Percentiles rank a stretch among this genome's conserved stretches.
Conservation (phyloP, 176 grass and related monocot species). For the Rhynchospora pubera region DNA sequence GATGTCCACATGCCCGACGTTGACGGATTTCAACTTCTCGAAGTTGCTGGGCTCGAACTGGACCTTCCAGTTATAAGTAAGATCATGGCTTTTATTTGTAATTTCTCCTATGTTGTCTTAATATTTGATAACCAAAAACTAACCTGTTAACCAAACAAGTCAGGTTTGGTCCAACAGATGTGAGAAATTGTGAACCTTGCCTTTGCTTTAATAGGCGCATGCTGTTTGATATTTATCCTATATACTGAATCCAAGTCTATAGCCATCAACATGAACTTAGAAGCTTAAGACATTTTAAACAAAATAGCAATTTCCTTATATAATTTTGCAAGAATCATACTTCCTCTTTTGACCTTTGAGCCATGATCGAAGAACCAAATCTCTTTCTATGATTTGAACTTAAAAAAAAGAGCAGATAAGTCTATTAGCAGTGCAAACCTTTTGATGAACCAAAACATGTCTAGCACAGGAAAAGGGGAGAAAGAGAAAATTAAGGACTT, state of each 20-base stretch:
- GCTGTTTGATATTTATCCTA: neutral
- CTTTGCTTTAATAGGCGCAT: conserved; percentile 8
- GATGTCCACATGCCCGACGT: conserved; percentile 62
- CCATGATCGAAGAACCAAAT: neutral
- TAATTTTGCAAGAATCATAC: neutral
- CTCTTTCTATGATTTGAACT: neutral
- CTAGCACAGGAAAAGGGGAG: neutral
- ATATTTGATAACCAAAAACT: conserved; percentile 16
- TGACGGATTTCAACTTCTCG: conserved; percentile 65
- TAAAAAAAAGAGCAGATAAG: neutral
- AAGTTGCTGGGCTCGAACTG: conserved; percentile 49
- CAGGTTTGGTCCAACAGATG: neutral
- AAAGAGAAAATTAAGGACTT: neutral
- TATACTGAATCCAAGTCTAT: no score
- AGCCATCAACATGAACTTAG: neutral
- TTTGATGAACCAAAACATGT: neutral
- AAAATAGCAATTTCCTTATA: neutral
- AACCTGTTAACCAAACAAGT: conserved; percentile 13
- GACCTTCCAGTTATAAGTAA: conserved; percentile 80
- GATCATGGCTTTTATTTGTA: conserved; percentile 16
- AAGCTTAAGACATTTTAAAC: neutral
- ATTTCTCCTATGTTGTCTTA: neutral
- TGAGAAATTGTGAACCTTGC: neutral
- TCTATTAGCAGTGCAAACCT: neutral
- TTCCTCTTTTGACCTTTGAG: neutral